These are phyloP conservation scores for Penicillium nordicum DNA, from an alignment of 2,329 filamentous ascomycete species.

Conservation along the genomic window DNA sequence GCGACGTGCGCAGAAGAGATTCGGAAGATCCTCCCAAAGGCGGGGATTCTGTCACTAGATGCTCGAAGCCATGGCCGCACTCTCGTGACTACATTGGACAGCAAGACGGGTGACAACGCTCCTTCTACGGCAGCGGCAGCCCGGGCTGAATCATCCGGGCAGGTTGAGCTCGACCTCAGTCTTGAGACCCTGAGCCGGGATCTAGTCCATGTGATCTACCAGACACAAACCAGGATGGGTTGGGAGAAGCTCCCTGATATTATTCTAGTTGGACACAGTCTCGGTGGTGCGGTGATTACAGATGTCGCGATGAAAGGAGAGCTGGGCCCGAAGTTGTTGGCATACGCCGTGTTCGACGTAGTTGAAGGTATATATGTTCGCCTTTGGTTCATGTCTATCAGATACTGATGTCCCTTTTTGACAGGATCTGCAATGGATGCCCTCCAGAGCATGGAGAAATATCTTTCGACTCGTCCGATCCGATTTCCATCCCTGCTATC, in stretches of 20 bases:
- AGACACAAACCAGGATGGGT: slow-evolving; percentile 64
- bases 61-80: slow-evolving; percentile 82
- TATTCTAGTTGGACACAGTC: slow-evolving; percentile 83
- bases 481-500: slow-evolving; percentile 73
- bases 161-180: slow-evolving; percentile 60
- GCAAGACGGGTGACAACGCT: neutral
- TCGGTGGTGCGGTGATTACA: slow-evolving; percentile 88
- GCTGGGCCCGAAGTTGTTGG: slow-evolving; percentile 68
- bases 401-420: neutral
- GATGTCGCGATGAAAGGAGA: slow-evolving; percentile 68
- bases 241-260: slow-evolving; percentile 73
- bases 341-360: slow-evolving; percentile 88
- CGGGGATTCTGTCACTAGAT: slow-evolving; percentile 81
- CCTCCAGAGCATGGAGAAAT: slow-evolving; percentile 88
- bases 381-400: neutral
- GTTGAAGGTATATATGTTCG: slow-evolving; percentile 61
- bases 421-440: slow-evolving; percentile 86
- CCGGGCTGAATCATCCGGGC: slow-evolving; percentile 27
- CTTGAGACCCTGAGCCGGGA: slow-evolving; percentile 72
- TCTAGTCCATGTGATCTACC: slow-evolving; percentile 64
- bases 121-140: slow-evolving; percentile 16
- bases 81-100: slow-evolving; percentile 17
- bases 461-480: slow-evolving; percentile 74
- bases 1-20: slow-evolving; percentile 76
- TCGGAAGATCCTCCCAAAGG: slow-evolving; percentile 68